These are phyloP conservation scores for Atractiella rhizophila DNA, from an alignment of 768 basidiomycete genomes.

Conservation along the genomic window DNA sequence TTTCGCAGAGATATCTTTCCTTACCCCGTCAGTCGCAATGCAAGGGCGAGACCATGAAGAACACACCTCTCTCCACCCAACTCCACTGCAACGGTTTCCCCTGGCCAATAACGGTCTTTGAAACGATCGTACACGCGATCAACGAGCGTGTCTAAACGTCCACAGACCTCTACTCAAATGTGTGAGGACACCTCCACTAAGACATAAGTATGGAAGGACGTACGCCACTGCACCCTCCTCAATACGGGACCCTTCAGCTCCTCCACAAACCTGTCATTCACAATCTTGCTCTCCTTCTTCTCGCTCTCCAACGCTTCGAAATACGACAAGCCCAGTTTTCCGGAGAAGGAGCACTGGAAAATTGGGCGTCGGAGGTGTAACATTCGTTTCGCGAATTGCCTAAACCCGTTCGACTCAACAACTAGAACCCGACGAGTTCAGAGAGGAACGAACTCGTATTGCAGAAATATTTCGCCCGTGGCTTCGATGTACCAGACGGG, in stretches of 20 bases:
- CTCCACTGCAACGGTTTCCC: slow-evolving; percentile 75
- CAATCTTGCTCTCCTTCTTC: slow-evolving; percentile 57
- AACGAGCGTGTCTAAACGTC: slow-evolving; percentile 77
- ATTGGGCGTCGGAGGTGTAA: slow-evolving; percentile 81
- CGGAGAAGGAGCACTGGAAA: slow-evolving; percentile 92
- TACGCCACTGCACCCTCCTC: slow-evolving; percentile 87
- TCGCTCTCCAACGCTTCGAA: slow-evolving; percentile 85
- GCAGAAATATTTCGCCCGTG: slow-evolving; percentile 92
- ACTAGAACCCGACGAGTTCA: neutral
- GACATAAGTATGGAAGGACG: slow-evolving; percentile 22
- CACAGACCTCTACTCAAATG: slow-evolving; percentile 58
- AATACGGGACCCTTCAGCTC: slow-evolving; percentile 76
- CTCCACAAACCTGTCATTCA: slow-evolving; percentile 78
- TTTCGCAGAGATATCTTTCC: slow-evolving; percentile 49
- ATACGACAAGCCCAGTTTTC: slow-evolving; percentile 78
- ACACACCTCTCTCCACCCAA: slow-evolving; percentile 55
- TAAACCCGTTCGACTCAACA: slow-evolving; percentile 14
- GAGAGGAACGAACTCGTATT: slow-evolving; percentile 52
- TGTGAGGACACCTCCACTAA: neutral
- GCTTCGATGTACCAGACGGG: slow-evolving; percentile 76
- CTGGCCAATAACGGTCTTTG: slow-evolving; percentile 77
- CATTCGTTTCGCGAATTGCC: slow-evolving; percentile 69
- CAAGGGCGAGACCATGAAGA: slow-evolving; percentile 1
- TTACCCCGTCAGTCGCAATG: neutral
- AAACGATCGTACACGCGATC: slow-evolving; percentile 88